A percentile compares a stretch with the other conserved stretches of the same genome.
Conservation (phyloP, 1,139 yeast genomes). For the Meyerozyma smithsonii region DNA sequence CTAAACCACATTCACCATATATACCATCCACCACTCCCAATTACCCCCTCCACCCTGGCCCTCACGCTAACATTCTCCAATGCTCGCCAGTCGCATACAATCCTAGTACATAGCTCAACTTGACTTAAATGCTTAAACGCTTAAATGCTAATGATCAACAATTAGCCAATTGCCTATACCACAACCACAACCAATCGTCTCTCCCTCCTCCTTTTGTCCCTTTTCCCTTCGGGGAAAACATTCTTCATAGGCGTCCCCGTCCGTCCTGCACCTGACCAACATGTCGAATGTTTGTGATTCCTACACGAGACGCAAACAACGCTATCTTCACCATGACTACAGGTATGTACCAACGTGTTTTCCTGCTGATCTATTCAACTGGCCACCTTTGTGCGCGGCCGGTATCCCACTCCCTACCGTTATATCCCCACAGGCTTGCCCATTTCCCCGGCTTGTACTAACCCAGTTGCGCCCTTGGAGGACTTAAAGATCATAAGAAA, state of each 20-base stretch:
- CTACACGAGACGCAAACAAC: conserved; percentile 2
- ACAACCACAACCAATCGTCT: neutral
- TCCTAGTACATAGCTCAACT: too few species aligned
- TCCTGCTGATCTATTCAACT: neutral
- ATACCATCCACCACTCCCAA: too few species aligned
- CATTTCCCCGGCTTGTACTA: too few species aligned
- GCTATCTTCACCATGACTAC: neutral
- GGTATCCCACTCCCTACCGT: too few species aligned
- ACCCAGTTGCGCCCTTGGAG: conserved; percentile 6
- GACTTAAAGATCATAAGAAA: conserved; percentile 66
- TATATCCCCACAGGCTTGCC: too few species aligned
- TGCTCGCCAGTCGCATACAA: too few species aligned
- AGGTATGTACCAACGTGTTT: neutral
- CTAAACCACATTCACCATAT: too few species aligned
- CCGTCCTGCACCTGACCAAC: neutral
- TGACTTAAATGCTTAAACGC: too few species aligned
- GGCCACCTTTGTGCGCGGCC: neutral
- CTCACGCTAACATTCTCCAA: too few species aligned
- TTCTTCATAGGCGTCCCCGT: neutral
- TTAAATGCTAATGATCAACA: too few species aligned
- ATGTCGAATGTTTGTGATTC: conserved; percentile 2
- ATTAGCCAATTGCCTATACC: neutral
- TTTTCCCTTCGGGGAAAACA: neutral
- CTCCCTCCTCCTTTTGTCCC: neutral
- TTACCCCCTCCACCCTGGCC: too few species aligned